Percentiles rank a stretch among this genome's conserved stretches.
Conservation (phyloP, 2,329 filamentous ascomycete genomes). For the Beauveria medogensis region DNA sequence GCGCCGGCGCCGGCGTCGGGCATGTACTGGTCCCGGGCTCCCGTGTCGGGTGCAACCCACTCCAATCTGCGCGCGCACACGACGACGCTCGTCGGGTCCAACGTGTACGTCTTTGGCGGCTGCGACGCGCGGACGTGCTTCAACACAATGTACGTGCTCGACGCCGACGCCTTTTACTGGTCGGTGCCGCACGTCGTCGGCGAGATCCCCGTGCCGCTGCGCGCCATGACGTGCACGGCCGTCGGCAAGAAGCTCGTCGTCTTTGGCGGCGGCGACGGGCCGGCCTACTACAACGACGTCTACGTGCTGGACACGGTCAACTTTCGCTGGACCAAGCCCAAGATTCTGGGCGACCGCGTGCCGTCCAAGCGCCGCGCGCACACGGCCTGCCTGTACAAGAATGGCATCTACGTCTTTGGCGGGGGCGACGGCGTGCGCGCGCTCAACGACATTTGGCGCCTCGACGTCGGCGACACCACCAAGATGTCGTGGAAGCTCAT, state of each 20-base stretch:
- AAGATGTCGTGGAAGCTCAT: constrained; percentile 64
- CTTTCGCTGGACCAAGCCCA: constrained; percentile 57
- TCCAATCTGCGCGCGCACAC: constrained; percentile 59
- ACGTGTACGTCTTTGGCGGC: constrained; percentile 61
- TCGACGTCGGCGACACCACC: constrained; percentile 56
- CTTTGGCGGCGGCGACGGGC: constrained; percentile 62
- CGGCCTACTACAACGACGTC: constrained; percentile 64
- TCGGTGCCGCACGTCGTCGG: constrained; percentile 56
- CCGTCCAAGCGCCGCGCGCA: constrained; percentile 59
- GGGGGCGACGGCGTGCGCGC: constrained; percentile 63
- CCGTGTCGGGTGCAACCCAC: constrained; percentile 53
- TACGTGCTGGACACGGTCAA: constrained; percentile 65
- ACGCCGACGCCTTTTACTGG: constrained; percentile 64
- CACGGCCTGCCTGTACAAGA: constrained; percentile 64
- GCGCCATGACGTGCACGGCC: constrained; percentile 65
- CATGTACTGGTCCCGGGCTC: constrained; percentile 65
- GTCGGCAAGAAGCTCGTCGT: constrained; percentile 63
- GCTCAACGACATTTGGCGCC: constrained; percentile 64
- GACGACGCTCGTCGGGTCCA: constrained; percentile 57
- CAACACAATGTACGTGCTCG: constrained; percentile 61
- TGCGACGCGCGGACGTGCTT: constrained; percentile 61
- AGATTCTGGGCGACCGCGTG: constrained; percentile 47
- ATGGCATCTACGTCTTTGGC: constrained; percentile 64
- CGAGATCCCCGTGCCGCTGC: constrained; percentile 55
- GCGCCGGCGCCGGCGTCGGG: constrained; percentile 56